Base-by-base conservation (phyloP, 2,329 filamentous ascomycete species). In the Westerdykella sp. region DNA sequence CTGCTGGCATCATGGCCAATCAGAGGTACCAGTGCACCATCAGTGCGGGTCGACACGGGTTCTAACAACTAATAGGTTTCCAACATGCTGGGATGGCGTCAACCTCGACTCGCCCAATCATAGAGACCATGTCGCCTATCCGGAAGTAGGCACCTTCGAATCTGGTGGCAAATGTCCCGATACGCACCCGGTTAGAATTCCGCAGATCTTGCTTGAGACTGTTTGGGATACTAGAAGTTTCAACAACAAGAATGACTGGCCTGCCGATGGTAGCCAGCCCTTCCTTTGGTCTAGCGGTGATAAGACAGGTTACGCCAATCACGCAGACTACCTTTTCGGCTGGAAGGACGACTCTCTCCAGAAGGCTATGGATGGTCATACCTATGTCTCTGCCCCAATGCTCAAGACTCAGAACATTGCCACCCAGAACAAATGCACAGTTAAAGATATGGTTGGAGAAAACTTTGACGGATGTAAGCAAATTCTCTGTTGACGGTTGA, bases 291-390 rank as follows among this genome's bases (percentile, higher is more conserved):
- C 51, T 3, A 57, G 53, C 35, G 60, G 58, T 13, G 60, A 63
- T 39, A 48, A 39, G 28, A 55, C 50, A 12, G 60, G 60, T 3
- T 63, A 44, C 39, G 51, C 52, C 18, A 58, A 53, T 6, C 60
- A 63, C 46, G 60, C 57, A 12, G 60, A 63, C 46, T 63, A 63
- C 41, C 36, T 63, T 15, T 63, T 63, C 41, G 60, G 60, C 5
- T 63, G 60, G 59, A 58, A 62, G 43, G 57, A 53, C 15, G 51
- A 62, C 47, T 50, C 46, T 25, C 42, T 62, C 21, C 57, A 62
- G 45, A 55, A 57, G 42, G 53, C 53, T 13, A 53, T 65, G 49
- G 56, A 65, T 48, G 53, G 42, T 7, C 53, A 62, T 36, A 59
- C 51, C 4, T 63, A 63, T 47, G 59, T 62, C 15, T 41, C 36